Evolutionary conservation across 306 rosid genomes (phyloP), one percentile per base, ranked within the genome.

Genomic region (Lupinus albus): DNA sequence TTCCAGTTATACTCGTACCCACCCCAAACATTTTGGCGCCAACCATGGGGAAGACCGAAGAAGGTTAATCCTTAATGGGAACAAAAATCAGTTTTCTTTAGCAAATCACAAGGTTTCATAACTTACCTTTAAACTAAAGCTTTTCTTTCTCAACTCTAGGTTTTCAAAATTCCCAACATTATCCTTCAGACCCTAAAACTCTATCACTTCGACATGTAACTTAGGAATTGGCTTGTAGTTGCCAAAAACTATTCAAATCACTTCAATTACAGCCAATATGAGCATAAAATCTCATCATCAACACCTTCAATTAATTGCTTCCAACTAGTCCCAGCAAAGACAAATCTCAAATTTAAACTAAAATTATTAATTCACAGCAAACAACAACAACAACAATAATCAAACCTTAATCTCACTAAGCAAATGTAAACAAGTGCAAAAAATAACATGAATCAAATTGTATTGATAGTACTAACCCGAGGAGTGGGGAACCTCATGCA

Each of bases 401-500:
- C n/a, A n/a, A n/a, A n/a, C n/a, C n/a, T n/a, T n/a, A n/a, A n/a
- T n/a, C n/a, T n/a, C n/a, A n/a, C n/a, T 8, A 11, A 42, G 8
- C 73, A 53, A 39, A 32, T 21, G 54, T 41, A 44, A 54, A 16
- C 73, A 39, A 39, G 62, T 6, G 10, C 8, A 6, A n/a, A 39
- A 5, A 12, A 38, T 7, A 20, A 53, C 30, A 25, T 25, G 0
- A 25, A 2, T 2, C n/a, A n/a, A n/a, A n/a, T 25, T 7, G 8
- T 36, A 2, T 14, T 44, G 33, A 12, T 7, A 7, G 67, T 33
- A 78, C 2, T 25, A 25, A 25, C 93, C 88, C 11, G 13, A 11
- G 81, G 85, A 60, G 8, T 12, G 68, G 89, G 86, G 65, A 83
- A 79, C 61, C 94, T 80, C 84, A 89, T 86, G 80, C 87, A 84